These are phyloP conservation scores for Tricholoma bakamatsutake DNA, from an alignment of 768 basidiomycete species.

Conservation along the genomic window DNA sequence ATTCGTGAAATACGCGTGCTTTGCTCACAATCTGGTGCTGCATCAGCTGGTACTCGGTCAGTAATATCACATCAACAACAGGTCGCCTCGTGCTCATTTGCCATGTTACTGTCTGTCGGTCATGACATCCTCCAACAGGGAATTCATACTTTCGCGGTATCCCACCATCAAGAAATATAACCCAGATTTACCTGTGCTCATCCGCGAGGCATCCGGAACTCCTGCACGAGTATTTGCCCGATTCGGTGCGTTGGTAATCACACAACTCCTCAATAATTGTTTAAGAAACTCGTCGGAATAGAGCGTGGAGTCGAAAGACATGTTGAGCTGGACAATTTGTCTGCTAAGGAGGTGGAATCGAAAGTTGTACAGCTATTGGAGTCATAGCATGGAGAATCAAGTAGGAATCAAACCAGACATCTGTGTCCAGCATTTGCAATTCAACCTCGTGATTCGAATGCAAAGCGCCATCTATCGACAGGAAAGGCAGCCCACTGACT, in stretches of 20 bases:
- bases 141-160: constrained; percentile 75
- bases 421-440: too few relatives aligned
- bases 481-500: neutral
- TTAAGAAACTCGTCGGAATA: constrained; percentile 23
- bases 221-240: constrained; percentile 81
- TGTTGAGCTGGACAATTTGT: constrained; percentile 73
- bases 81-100: neutral
- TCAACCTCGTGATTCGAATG: too few relatives aligned
- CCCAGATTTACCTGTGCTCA: constrained; percentile 79
- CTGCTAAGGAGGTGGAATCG: constrained; percentile 63
- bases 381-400: constrained; percentile 23
- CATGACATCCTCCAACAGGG: constrained; percentile 35
- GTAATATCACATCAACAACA: constrained; percentile 10
- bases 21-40: constrained; percentile 69
- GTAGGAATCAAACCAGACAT: neutral
- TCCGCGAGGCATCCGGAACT: constrained; percentile 74
- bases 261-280: neutral
- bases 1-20: constrained; percentile 77
- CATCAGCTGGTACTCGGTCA: constrained; percentile 78
- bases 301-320: constrained; percentile 80
- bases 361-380: constrained; percentile 61
- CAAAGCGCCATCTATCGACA: neutral
- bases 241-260: constrained; percentile 55
- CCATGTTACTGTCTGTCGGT: neutral
- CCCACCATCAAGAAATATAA: constrained; percentile 75